phyloP scores from a whole-genome alignment of 2,329 filamentous ascomycete genomes.

The Catunica adiposa region DNA sequence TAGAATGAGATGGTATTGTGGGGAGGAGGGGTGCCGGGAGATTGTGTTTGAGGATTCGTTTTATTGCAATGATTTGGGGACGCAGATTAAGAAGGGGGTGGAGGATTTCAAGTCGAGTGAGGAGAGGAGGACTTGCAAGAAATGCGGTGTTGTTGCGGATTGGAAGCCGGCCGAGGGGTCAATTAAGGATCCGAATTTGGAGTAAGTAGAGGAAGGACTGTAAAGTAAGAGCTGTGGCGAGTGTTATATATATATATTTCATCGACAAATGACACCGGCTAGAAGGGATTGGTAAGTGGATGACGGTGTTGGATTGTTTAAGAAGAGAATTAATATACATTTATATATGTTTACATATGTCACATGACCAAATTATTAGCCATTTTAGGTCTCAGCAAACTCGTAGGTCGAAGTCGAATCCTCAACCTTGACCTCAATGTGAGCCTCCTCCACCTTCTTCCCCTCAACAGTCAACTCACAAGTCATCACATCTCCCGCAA shows the following conservation, averaged over 20 bases:
- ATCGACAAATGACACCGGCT: too few species aligned
- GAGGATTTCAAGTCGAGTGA: slow-evolving; percentile 57
- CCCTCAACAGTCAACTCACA: slow-evolving; percentile 67
- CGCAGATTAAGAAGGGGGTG: slow-evolving; percentile 86
- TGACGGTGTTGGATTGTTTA: background rate
- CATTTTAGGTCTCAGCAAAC: slow-evolving; percentile 51
- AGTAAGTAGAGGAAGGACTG: slow-evolving; percentile 5
- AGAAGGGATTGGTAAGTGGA: background rate
- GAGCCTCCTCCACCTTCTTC: slow-evolving; percentile 69
- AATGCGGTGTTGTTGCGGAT: slow-evolving; percentile 62
- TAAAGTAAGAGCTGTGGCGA: too few species aligned
- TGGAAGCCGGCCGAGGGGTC: slow-evolving; percentile 45
- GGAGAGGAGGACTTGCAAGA: slow-evolving; percentile 54
- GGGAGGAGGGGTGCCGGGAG: slow-evolving; percentile 36
- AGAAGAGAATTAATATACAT: background rate
- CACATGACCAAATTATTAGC: background rate
- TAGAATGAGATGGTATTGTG: slow-evolving; percentile 82
- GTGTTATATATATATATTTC: too few species aligned
- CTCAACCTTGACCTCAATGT: slow-evolving; percentile 67
- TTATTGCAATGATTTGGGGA: slow-evolving; percentile 77
- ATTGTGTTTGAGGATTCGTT: slow-evolving; percentile 78
- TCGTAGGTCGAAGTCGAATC: slow-evolving; percentile 63
- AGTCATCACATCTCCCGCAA: slow-evolving; percentile 71
- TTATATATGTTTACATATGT: slow-evolving; percentile 2
- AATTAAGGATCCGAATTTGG: slow-evolving; percentile 42